Evolutionary conservation across 768 basidiomycete genomes (phyloP), one percentile per base, ranked within the genome.

Genomic region (Fomitopsis pulvina): DNA sequence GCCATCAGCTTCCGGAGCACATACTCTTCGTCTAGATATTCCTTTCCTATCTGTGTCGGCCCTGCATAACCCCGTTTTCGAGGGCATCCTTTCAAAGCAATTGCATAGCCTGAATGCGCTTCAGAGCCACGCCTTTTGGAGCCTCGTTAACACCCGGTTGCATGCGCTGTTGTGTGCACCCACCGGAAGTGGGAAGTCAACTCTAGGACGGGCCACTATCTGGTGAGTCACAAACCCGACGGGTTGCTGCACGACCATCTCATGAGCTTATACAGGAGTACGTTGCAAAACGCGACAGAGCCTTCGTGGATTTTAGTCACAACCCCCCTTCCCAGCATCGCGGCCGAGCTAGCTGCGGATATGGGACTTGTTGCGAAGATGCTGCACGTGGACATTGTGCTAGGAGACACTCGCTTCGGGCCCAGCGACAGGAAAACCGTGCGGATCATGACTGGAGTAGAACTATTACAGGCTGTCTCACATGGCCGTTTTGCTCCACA

Each of bases 51-150:
- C 77, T 5, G 68, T 79, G 22, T 75, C 77, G 14, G 70, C 73
- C 5, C 60, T 89, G 12, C 72, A 72, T 41, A 68, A 80, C 51
- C 64, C 71, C 0, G 51, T 61, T 1, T 62, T 87, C 3, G 70
- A 75, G 56, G 65, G 70, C 18, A 51, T 74, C 1, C 75, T 85
- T 55, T 63, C 72, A 12, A 60, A 66, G 2, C 72, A 68, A 39
- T 53, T 85, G 24, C 71, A 68, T 21, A 73, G 76, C 26, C 75
- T 98, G 63, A 96, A 92, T 59, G 79, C 83, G 1, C 81, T 96
- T 1, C 96, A 99, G 62, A 90, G 87, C 0, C 95, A 98, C 55
- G 71, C 79, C 6, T 89, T 88, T 64, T 98, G 95, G 91, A 80
- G 81, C 34, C 57, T 88, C 14, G 68, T 83, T 45, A 79, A 83